phyloP scores from a whole-genome alignment of 2,329 filamentous ascomycete species.

The Chalaropsis thielavioides region DNA sequence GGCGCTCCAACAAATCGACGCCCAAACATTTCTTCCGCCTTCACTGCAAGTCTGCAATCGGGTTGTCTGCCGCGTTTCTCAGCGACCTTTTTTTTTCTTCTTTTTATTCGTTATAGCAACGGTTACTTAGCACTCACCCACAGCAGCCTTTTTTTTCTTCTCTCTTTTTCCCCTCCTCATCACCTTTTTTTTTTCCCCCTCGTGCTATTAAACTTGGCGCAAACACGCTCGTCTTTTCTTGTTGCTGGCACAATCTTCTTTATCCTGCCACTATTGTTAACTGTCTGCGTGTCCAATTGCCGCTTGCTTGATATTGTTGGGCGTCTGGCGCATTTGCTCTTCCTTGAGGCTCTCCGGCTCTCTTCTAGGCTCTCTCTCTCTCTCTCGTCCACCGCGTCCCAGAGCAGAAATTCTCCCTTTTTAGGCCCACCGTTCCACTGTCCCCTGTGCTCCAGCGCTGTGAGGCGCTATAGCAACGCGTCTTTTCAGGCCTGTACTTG shows the following conservation, averaged over 20 bases:
- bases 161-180: slow-evolving; percentile 5
- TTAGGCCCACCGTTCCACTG: background rate
- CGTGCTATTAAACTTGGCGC: too few relatives aligned
- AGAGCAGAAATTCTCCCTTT: background rate
- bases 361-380: background rate
- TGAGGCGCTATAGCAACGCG: slow-evolving; percentile 11
- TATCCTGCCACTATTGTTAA: background rate
- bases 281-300: background rate
- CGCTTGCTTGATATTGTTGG: background rate
- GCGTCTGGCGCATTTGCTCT: background rate
- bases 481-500: background rate
- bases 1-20: background rate
- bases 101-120: slow-evolving; percentile 4
- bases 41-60: too few relatives aligned
- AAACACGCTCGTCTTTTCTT: background rate
- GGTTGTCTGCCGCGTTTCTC: slow-evolving; percentile 1
- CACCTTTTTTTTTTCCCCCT: background rate
- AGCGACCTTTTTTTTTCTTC: background rate
- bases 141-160: background rate
- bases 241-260: background rate
- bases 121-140: slow-evolving; percentile 2
- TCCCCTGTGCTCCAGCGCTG: background rate
- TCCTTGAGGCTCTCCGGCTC: background rate
- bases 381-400: too few relatives aligned
- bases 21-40: background rate